phyloP scores from a whole-genome alignment of 192 early-diverging fungal genomes.

The Lobosporangium transversale region DNA sequence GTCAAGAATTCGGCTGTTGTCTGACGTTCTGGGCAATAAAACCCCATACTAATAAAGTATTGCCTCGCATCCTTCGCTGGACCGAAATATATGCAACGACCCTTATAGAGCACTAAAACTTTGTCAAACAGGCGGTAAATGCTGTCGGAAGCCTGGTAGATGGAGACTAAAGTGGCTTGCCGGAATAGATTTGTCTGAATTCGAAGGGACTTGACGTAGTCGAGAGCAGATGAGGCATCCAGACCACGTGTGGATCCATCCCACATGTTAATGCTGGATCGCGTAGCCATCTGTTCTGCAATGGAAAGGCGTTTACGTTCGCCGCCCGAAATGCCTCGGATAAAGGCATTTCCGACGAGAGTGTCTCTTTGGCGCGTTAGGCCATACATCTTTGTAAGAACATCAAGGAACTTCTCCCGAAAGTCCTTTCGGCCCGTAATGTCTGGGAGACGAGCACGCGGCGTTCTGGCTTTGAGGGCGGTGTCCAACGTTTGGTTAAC shows the following conservation, averaged over 20 bases:
- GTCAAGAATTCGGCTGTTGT: slow-evolving; percentile 80
- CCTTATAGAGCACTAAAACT: slow-evolving; percentile 73
- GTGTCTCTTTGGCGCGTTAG: slow-evolving; percentile 75
- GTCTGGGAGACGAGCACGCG: slow-evolving; percentile 62
- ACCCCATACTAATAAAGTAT: slow-evolving; percentile 73
- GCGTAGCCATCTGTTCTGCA: slow-evolving; percentile 77
- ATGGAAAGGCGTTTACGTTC: slow-evolving; percentile 83
- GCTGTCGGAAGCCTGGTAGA: slow-evolving; percentile 82
- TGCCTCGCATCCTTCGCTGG: slow-evolving; percentile 64
- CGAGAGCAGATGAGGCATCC: slow-evolving; percentile 83
- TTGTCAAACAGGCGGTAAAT: slow-evolving; percentile 81
- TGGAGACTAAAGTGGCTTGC: slow-evolving; percentile 69
- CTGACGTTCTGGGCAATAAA: slow-evolving; percentile 70
- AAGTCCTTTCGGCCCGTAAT: slow-evolving; percentile 64
- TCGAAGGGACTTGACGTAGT: slow-evolving; percentile 80
- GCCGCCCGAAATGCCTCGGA: slow-evolving; percentile 81
- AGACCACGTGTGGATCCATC: slow-evolving; percentile 80
- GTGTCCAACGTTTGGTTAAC: slow-evolving; percentile 81
- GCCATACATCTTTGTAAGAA: slow-evolving; percentile 68
- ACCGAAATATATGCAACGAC: slow-evolving; percentile 76
- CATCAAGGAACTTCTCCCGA: slow-evolving; percentile 61
- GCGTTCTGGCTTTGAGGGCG: slow-evolving; percentile 78
- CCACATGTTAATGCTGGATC: slow-evolving; percentile 66
- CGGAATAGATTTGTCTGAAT: slow-evolving; percentile 75
- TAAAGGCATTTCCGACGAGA: slow-evolving; percentile 76